Evolutionary conservation across 2,329 filamentous ascomycete genomes (phyloP), one percentile per base, ranked within the genome.

Genomic region (Aspergillus ochraceoroseus): DNA sequence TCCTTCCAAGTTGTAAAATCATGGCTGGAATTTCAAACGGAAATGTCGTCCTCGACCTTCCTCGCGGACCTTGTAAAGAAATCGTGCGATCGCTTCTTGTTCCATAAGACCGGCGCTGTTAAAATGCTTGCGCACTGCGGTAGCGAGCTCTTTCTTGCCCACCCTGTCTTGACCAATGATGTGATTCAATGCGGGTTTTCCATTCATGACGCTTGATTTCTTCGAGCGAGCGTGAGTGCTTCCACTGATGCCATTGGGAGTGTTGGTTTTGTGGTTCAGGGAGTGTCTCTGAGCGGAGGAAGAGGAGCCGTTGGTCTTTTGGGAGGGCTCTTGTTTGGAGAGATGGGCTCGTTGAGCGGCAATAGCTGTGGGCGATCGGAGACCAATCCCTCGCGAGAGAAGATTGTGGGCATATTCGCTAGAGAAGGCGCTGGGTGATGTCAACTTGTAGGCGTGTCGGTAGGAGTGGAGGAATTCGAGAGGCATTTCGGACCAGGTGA

Each of bases 41-140:
- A 70, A 70, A 34, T 67, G 62, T 23, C 62, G 54, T 19, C 64
- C 66, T 32, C 60, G 58, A 17, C 65, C 56, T 39, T 68, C 66
- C 46, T 71, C 66, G n/a, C 66, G 64, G n/a, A 71, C 68, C 29
- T 70, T 70, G 48, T 71, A 72, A 38, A 70, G 46, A 46, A 72
- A 71, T 42, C 64, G 53, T n/a, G 68, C 68, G 44, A 72, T 69
- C 2, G 65, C 65, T 46, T 71, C 68, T 39, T 68, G 67, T 52
- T 72, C 69, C 28, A 63, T 66, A 7, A 72, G 54, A 5, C 64
- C 67, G 12, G 66, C 65, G 32, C 63, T 67, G 46, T 71, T 71
- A 38, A 72, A 72, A 45, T 72, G 69, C 48, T 68, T 70, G 32
- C 69, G 63, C 17, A 71, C 67, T 0, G 66, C 58, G 13, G 59